Conservation (phyloP, 164 flowering plant species). For the Cinnamomum chago region DNA sequence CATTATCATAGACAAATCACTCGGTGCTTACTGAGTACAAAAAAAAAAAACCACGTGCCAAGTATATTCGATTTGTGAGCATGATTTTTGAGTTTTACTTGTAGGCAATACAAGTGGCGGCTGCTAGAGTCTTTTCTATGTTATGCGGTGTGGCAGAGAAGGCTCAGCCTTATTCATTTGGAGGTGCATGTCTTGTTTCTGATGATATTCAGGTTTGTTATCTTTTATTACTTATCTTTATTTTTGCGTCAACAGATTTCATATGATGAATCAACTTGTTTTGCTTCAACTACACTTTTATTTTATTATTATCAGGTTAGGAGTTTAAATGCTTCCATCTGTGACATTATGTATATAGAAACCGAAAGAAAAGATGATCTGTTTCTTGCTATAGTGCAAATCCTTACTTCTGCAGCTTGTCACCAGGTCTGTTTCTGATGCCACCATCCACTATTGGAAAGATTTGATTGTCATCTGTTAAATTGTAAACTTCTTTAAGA, state of each 20-base stretch:
- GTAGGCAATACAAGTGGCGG: constrained; percentile 79
- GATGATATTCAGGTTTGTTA: constrained; percentile 68
- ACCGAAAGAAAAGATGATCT: constrained; percentile 52
- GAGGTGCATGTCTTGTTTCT: constrained; percentile 48
- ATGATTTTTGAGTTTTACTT: constrained; percentile 13
- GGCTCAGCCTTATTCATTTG: constrained; percentile 35
- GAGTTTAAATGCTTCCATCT: constrained; percentile 43
- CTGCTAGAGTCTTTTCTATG: constrained; percentile 60
- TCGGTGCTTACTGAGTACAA: neutral
- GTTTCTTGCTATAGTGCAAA: constrained; percentile 42
- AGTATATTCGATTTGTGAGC: neutral
- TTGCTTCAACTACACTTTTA: constrained; percentile 6
- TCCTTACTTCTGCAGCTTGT: constrained; percentile 72
- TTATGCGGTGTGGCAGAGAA: constrained; percentile 49
- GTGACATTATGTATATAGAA: constrained; percentile 38
- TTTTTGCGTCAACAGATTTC: neutral
- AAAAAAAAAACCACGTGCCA: neutral
- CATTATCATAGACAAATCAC: neutral
- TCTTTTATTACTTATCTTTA: constrained; percentile 3
- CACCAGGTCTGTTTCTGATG: constrained; percentile 57
- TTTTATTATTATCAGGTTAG: constrained; percentile 45
- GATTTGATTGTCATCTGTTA: neutral
- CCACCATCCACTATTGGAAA: neutral
- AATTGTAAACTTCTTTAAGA: neutral
- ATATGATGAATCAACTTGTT: neutral